Evolutionary conservation across 192 early-diverging fungal species (phyloP).

Genomic region (Jimgerdemannia flammicorona): DNA sequence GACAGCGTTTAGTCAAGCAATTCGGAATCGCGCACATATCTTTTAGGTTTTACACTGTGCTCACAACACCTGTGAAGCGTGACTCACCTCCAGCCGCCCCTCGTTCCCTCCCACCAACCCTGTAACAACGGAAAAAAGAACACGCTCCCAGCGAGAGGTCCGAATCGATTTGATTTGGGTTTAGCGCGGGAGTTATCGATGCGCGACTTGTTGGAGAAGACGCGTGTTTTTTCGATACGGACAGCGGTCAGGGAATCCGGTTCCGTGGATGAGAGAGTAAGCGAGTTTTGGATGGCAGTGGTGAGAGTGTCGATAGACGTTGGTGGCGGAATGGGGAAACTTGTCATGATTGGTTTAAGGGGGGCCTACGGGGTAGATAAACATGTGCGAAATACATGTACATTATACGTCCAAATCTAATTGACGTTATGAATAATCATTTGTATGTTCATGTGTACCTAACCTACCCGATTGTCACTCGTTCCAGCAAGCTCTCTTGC

Average conservation of each 20-base stretch:
- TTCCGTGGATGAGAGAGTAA: background rate
- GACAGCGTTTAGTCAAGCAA: too few species aligned
- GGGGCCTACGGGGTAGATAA: too few species aligned
- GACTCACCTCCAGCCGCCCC: constrained; percentile 13
- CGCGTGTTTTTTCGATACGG: constrained; percentile 2
- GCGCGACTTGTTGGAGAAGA: constrained; percentile 10
- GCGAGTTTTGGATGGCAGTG: background rate
- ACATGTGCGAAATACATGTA: too few species aligned
- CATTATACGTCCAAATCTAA: too few species aligned
- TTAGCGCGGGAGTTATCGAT: constrained; percentile 9
- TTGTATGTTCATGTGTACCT: too few species aligned
- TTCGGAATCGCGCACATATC: too few species aligned
- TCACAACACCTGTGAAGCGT: too few species aligned
- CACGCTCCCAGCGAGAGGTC: constrained; percentile 3
- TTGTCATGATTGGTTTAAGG: too few species aligned
- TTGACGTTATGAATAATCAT: too few species aligned
- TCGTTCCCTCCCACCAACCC: constrained; percentile 27
- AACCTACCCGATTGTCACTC: constrained; percentile 12
- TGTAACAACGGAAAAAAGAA: constrained; percentile 27
- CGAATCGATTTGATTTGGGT: background rate
- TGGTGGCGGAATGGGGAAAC: background rate
- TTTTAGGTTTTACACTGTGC: too few species aligned
- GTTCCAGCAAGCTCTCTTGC: constrained; percentile 18
- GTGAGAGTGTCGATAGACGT: constrained; percentile 9
- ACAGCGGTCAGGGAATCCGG: background rate